Conservation (phyloP, 2,329 filamentous ascomycete species). For the Myriosclerotinia scirpicola region DNA sequence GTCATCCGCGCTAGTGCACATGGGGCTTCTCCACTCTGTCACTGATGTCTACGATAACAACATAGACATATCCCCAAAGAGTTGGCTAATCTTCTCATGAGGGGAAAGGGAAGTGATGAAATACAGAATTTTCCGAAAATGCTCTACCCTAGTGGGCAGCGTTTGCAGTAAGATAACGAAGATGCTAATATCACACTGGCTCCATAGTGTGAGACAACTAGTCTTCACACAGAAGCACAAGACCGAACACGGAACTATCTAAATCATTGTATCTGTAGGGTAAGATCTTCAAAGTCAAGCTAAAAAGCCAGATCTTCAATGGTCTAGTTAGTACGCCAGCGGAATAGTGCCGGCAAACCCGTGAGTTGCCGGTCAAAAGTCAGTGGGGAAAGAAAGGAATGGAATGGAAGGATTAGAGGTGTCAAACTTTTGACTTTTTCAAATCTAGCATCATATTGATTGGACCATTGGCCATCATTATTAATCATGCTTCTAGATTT, state of each 20-base stretch:
- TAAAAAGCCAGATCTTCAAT: slow-evolving; percentile 1
- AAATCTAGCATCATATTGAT: background rate
- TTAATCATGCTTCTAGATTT: background rate
- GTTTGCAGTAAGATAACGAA: too few relatives aligned
- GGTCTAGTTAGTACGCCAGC: background rate
- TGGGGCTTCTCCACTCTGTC: too few relatives aligned
- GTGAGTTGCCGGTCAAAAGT: background rate
- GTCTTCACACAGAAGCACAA: background rate
- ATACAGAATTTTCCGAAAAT: too few relatives aligned
- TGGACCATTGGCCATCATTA: background rate
- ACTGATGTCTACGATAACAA: too few relatives aligned
- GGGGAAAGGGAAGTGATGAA: too few relatives aligned
- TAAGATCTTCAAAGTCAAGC: background rate
- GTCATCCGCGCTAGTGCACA: too few relatives aligned
- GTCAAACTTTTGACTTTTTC: background rate
- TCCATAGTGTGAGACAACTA: background rate
- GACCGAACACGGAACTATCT: too few relatives aligned
- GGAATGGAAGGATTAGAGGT: background rate
- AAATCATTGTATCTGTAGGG: background rate
- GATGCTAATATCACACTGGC: too few relatives aligned
- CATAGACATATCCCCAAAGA: too few relatives aligned
- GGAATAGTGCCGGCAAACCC: background rate
- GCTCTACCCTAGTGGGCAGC: too few relatives aligned
- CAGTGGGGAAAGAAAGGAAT: background rate
- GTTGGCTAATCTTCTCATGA: too few relatives aligned